Conservation (phyloP, 768 basidiomycete genomes). For the Nevesoporus exiguus region DNA sequence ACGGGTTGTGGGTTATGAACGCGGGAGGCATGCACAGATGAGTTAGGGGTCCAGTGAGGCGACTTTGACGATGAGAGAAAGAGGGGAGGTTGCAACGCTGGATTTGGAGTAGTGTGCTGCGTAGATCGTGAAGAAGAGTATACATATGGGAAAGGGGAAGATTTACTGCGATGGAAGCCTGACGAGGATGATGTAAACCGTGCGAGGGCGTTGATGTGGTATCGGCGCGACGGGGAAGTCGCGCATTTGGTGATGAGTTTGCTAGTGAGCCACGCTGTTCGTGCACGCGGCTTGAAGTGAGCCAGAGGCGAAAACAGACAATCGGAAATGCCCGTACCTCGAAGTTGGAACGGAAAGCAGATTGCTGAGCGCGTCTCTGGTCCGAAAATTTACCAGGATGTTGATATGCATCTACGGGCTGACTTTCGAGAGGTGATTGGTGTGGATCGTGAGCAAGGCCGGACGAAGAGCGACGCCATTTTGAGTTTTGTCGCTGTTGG, state of each 20-base stretch:
- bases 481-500: constrained; percentile 6
- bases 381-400: neutral
- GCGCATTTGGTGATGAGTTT: constrained; percentile 1
- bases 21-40: constrained; percentile 7
- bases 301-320: neutral
- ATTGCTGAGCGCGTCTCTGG: constrained; percentile 8
- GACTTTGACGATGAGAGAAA: neutral
- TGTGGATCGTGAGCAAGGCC: constrained; percentile 10
- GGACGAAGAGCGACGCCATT: constrained; percentile 12
- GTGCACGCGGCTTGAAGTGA: constrained; percentile 1
- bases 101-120: constrained; percentile 6
- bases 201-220: constrained; percentile 7
- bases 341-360: constrained; percentile 1
- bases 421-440: constrained; percentile 1
- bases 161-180: constrained; percentile 14
- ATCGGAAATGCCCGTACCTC: constrained; percentile 10
- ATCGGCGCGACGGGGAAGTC: constrained; percentile 6
- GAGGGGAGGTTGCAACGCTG: neutral
- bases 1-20: neutral
- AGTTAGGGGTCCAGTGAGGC: constrained; percentile 2
- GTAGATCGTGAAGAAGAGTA: constrained; percentile 1
- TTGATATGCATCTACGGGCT: neutral
- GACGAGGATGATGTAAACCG: constrained; percentile 2
- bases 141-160: neutral
- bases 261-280: constrained; percentile 13